Percentiles rank a stretch among this genome's conserved stretches.
Conservation (phyloP, 2,329 filamentous ascomycete genomes). For the Cordyceps militaris region DNA sequence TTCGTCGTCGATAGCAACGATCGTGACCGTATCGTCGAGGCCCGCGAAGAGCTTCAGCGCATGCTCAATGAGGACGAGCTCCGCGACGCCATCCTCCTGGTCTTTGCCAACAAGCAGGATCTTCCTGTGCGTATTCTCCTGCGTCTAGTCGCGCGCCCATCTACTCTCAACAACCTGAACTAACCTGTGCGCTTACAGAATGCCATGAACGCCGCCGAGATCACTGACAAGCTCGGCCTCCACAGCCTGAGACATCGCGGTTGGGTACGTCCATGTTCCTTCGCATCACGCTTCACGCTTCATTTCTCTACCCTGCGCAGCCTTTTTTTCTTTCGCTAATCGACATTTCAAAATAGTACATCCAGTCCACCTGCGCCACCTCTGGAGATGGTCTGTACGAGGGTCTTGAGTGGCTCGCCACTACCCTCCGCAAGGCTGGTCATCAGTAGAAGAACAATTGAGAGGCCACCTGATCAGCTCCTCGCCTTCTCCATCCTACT, state of each 20-base stretch:
- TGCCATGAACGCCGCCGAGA: slow-evolving; percentile 99
- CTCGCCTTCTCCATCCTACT: slow-evolving; percentile 29
- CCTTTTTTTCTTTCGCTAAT: slow-evolving; percentile 1
- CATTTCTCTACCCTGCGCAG: neutral
- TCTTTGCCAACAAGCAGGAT: slow-evolving; percentile 99
- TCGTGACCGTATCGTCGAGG: slow-evolving; percentile 95
- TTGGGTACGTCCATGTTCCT: slow-evolving; percentile 67
- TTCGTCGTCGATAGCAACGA: slow-evolving; percentile 99
- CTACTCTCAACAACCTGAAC: slow-evolving; percentile 10
- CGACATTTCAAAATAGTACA: slow-evolving; percentile 57
- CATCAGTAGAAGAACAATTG: slow-evolving; percentile 46
- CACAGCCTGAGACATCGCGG: slow-evolving; percentile 97
- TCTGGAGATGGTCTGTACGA: slow-evolving; percentile 99
- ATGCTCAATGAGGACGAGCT: slow-evolving; percentile 99
- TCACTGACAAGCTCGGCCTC: slow-evolving; percentile 99
- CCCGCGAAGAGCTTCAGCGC: slow-evolving; percentile 89
- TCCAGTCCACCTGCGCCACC: slow-evolving; percentile 98
- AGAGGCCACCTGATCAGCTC: slow-evolving; percentile 24
- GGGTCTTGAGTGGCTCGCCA: slow-evolving; percentile 90
- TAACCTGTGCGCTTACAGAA: slow-evolving; percentile 52
- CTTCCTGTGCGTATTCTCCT: slow-evolving; percentile 64
- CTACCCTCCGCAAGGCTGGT: slow-evolving; percentile 70
- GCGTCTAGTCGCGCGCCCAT: slow-evolving; percentile 4
- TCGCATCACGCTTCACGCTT: no score
- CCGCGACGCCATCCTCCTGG: slow-evolving; percentile 89